phyloP scores from a whole-genome alignment of 2,329 filamentous ascomycete species.

The Daldinia sp. region DNA sequence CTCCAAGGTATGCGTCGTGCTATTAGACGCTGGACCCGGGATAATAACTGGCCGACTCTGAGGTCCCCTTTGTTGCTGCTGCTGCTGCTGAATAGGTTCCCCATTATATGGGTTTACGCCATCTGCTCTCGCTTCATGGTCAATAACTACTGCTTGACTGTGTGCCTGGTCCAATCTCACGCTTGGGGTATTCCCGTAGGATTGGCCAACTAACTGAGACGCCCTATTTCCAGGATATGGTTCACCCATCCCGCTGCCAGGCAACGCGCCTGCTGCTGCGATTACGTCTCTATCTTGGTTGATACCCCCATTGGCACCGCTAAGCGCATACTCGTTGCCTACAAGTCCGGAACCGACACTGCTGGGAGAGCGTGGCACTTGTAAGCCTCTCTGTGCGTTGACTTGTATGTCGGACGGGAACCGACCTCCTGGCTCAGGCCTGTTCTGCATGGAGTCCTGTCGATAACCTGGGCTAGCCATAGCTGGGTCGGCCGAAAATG shows the following conservation, averaged over 20 bases:
- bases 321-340: constrained; percentile 45
- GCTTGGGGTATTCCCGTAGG: constrained; percentile 61
- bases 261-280: constrained; percentile 68
- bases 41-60: constrained; percentile 41
- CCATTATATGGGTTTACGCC: constrained; percentile 70
- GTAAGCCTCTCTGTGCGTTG: constrained; percentile 81
- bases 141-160: constrained; percentile 64
- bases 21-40: constrained; percentile 36
- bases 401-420: constrained; percentile 96
- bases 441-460: constrained; percentile 67
- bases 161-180: constrained; percentile 63
- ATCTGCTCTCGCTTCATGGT: constrained; percentile 64
- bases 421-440: constrained; percentile 91
- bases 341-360: constrained; percentile 78
- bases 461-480: constrained; percentile 61
- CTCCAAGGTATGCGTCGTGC: constrained; percentile 35
- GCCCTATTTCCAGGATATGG: constrained; percentile 47
- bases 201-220: constrained; percentile 49
- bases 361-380: constrained; percentile 81
- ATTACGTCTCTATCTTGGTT: constrained; percentile 67
- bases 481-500: constrained; percentile 68
- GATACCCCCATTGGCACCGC: constrained; percentile 38
- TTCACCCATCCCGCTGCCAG: constrained; percentile 59
- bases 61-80: constrained; percentile 33
- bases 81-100: constrained; percentile 53